A percentile compares a stretch with the other conserved stretches of the same genome.
Evolutionary conservation across 306 rosid genomes (phyloP).

Genomic region (Calophaca sinica): DNA sequence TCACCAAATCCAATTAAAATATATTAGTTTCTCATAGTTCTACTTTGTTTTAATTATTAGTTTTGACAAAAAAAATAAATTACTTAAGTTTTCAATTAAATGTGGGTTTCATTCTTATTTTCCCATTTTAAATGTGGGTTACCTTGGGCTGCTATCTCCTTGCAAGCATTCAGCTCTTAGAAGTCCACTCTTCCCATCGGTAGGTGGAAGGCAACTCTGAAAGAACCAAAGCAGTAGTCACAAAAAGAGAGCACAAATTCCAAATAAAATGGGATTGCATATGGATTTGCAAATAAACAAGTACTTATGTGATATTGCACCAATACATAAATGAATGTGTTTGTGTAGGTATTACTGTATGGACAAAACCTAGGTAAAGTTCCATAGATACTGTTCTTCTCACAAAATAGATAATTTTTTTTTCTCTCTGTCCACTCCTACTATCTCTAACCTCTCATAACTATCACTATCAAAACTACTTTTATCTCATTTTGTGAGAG

Average conservation of each 20-base stretch:
- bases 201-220: slow-evolving; percentile 67
- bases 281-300: not conserved
- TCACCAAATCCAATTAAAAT: not conserved
- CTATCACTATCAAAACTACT: too few relatives aligned
- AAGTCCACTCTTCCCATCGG: slow-evolving; percentile 60
- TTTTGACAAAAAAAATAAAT: not conserved
- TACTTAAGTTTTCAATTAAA: not conserved
- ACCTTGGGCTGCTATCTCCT: slow-evolving; percentile 55
- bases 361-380: too few relatives aligned
- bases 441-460: too few relatives aligned
- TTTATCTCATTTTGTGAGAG: too few relatives aligned
- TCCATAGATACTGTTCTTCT: too few relatives aligned
- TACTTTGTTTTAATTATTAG: not conserved
- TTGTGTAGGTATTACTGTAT: too few relatives aligned
- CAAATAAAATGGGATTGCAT: not conserved
- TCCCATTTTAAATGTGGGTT: slow-evolving; percentile 4
- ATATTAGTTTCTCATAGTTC: not conserved
- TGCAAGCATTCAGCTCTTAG: slow-evolving; percentile 61
- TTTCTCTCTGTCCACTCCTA: too few relatives aligned
- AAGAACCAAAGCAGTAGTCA: slow-evolving; percentile 38
- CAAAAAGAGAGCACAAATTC: not conserved
- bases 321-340: not conserved
- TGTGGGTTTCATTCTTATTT: not conserved
- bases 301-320: not conserved
- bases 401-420: too few relatives aligned